phyloP scores from a whole-genome alignment of 768 basidiomycete genomes.

The Hypsizygus marmoreus region DNA sequence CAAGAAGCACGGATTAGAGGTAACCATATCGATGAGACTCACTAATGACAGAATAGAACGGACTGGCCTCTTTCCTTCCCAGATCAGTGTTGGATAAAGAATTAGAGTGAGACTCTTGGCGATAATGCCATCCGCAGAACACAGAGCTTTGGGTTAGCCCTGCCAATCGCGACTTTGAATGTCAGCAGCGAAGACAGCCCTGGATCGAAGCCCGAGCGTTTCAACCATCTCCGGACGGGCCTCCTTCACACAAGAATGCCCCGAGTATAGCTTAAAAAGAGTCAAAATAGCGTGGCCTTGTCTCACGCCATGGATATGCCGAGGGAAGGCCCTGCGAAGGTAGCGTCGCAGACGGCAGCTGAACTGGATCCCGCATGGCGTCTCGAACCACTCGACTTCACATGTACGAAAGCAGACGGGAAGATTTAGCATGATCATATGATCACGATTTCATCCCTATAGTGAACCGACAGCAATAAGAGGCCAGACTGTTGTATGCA shows the following conservation, averaged over 20 bases:
- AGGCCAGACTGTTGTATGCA: conserved; percentile 6
- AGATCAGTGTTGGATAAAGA: too few species aligned
- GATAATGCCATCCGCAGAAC: too few species aligned
- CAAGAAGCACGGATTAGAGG: too few species aligned
- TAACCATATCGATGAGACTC: too few species aligned
- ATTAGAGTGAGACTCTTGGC: too few species aligned
- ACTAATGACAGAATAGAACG: too few species aligned
- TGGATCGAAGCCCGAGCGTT: too few species aligned
- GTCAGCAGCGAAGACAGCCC: too few species aligned
- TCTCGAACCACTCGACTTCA: conserved; percentile 7
- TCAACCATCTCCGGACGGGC: neutral
- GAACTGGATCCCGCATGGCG: conserved; percentile 10
- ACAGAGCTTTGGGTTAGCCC: too few species aligned
- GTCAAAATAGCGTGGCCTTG: conserved; percentile 1
- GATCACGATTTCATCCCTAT: conserved; percentile 11
- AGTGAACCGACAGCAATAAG: conserved; percentile 1
- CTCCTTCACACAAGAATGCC: neutral
- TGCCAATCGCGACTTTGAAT: too few species aligned
- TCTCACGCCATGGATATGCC: conserved; percentile 13
- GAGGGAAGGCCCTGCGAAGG: conserved; percentile 13
- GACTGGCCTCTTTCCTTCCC: too few species aligned
- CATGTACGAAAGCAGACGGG: conserved; percentile 10
- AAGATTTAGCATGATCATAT: conserved; percentile 18
- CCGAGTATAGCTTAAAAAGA: conserved; percentile 7
- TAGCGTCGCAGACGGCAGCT: conserved; percentile 6